These are phyloP conservation scores for Vitis amurensis DNA, from an alignment of 164 flowering plant genomes.

Conservation along the genomic window DNA sequence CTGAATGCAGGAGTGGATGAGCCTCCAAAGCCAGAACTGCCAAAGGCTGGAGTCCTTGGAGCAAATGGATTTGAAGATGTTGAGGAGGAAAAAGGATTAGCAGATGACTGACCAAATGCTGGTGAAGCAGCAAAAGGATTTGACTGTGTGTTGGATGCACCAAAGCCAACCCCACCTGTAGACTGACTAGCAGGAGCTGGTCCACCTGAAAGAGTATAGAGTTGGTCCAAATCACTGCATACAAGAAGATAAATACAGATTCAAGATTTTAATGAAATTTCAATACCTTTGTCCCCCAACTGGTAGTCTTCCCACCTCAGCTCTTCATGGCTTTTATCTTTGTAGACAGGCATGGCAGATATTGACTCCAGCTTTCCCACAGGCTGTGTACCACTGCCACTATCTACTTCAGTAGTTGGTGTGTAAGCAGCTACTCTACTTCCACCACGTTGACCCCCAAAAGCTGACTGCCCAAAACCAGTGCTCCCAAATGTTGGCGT, in stretches of 20 bases:
- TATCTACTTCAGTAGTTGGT: constrained; percentile 69
- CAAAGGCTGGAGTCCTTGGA: constrained; percentile 48
- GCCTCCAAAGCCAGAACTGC: constrained; percentile 46
- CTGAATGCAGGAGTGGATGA: constrained; percentile 56
- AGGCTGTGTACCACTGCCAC: constrained; percentile 47
- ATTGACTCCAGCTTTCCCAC: constrained; percentile 89
- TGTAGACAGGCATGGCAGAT: constrained; percentile 94
- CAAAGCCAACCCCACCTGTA: constrained; percentile 46
- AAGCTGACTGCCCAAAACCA: constrained; percentile 61
- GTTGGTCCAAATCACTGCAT: not conserved
- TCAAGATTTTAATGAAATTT: not conserved
- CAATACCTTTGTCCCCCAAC: constrained; percentile 79
- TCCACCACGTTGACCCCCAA: constrained; percentile 82
- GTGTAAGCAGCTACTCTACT: constrained; percentile 70
- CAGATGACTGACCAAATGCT: constrained; percentile 61
- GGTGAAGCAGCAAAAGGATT: constrained; percentile 52
- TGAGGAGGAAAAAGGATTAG: constrained; percentile 63
- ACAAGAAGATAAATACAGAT: not conserved
- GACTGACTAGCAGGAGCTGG: constrained; percentile 76
- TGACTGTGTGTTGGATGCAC: constrained; percentile 37
- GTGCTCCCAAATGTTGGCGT: constrained; percentile 66
- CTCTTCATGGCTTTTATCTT: constrained; percentile 95
- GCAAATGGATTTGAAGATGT: constrained; percentile 66
- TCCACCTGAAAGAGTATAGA: constrained; percentile 57
- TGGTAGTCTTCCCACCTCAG: constrained; percentile 99